A percentile compares a stretch with the other conserved stretches of the same genome.
These are phyloP conservation scores for Leptographium flavum DNA, from an alignment of 2,329 filamentous ascomycete species.

Conservation along the genomic window DNA sequence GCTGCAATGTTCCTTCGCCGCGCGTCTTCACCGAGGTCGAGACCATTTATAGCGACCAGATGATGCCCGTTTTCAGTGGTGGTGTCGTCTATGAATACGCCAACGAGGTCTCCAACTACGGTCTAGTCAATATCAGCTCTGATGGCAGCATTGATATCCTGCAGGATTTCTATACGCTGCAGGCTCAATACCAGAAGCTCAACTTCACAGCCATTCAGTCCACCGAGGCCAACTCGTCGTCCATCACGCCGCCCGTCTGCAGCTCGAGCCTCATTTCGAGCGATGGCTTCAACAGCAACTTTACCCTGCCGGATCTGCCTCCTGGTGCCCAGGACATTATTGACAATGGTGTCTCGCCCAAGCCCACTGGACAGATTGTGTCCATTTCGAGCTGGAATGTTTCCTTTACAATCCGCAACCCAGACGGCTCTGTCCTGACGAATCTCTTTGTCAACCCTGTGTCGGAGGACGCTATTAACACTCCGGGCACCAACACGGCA, in stretches of 20 bases:
- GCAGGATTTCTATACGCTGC: slow-evolving; percentile 58
- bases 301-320: slow-evolving; percentile 58
- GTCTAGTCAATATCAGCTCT: slow-evolving; percentile 46
- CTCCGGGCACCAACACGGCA: slow-evolving; percentile 25
- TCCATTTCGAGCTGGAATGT: slow-evolving; percentile 41
- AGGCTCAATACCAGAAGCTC: slow-evolving; percentile 59
- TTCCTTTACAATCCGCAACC: slow-evolving; percentile 45
- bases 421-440: slow-evolving; percentile 43
- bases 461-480: slow-evolving; percentile 29
- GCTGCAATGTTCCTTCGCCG: slow-evolving; percentile 59
- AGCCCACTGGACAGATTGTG: slow-evolving; percentile 51
- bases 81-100: slow-evolving; percentile 73
- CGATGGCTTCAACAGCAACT: slow-evolving; percentile 60
- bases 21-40: slow-evolving; percentile 64
- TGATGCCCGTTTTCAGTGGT: slow-evolving; percentile 56
- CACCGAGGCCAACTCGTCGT: slow-evolving; percentile 36
- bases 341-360: slow-evolving; percentile 54
- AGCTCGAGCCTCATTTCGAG: slow-evolving; percentile 46
- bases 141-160: slow-evolving; percentile 44
- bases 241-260: slow-evolving; percentile 48
- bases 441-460: slow-evolving; percentile 34
- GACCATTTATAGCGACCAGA: slow-evolving; percentile 55
- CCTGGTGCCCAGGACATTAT: slow-evolving; percentile 58
- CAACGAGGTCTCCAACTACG: slow-evolving; percentile 53
- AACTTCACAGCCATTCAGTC: slow-evolving; percentile 55